A percentile compares a stretch with the other conserved stretches of the same genome.
Evolutionary conservation across 352 stramenopile genomes (phyloP).

Genomic region (Blastocystis sp.): DNA sequence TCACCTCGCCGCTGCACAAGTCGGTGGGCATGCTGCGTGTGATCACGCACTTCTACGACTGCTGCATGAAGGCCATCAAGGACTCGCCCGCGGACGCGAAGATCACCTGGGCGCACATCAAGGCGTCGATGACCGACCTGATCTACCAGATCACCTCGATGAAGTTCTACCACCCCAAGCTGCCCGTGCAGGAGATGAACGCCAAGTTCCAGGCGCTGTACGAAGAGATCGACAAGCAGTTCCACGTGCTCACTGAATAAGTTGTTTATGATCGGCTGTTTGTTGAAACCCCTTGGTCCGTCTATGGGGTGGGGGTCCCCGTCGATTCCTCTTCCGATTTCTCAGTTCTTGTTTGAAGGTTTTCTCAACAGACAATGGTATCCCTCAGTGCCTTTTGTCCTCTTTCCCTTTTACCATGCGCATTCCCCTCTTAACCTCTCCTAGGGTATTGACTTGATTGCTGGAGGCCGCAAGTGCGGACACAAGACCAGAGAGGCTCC

Average conservation of each 20-base stretch:
- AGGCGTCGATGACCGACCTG: constrained; percentile 86
- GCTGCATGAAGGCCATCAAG: constrained; percentile 95
- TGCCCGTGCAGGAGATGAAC: not conserved
- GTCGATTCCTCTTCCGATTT: not conserved
- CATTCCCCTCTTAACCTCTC: not conserved
- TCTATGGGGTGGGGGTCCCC: too few species aligned
- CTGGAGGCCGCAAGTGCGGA: too few species aligned
- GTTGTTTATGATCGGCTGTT: constrained; percentile 1
- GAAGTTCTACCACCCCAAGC: not conserved
- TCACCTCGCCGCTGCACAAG: constrained; percentile 95
- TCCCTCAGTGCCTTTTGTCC: not conserved
- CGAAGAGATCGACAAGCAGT: not conserved
- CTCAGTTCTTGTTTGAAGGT: constrained; percentile 10
- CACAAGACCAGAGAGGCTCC: too few species aligned
- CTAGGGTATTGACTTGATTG: not conserved
- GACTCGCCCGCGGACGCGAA: constrained; percentile 88
- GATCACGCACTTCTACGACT: constrained; percentile 97
- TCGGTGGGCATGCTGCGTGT: constrained; percentile 83
- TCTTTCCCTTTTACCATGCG: not conserved
- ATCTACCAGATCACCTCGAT: not conserved
- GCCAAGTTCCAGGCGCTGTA: not conserved
- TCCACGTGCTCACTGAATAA: constrained; percentile 32
- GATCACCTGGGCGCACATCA: constrained; percentile 96
- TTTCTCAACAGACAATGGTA: not conserved
- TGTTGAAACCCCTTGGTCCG: not conserved